Evolutionary conservation across 2,329 filamentous ascomycete genomes (phyloP).

Genomic region (Leptographium galeiforme): DNA sequence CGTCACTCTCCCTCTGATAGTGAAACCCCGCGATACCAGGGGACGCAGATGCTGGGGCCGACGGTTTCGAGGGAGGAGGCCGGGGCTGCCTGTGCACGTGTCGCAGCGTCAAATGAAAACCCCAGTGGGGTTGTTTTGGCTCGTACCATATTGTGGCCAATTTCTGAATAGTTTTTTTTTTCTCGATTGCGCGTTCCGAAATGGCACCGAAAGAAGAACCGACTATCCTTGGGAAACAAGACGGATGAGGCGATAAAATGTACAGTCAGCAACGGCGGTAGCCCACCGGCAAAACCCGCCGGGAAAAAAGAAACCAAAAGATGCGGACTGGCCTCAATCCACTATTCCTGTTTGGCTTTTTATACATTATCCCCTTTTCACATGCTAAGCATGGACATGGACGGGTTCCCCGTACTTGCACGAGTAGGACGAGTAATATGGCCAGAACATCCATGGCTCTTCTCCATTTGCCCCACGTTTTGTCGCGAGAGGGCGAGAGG

Average conservation of each 20-base stretch:
- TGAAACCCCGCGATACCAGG: not conserved
- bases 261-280: not conserved
- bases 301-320: not conserved
- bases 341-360: not conserved
- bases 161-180: not conserved
- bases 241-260: not conserved
- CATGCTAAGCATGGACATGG: not conserved
- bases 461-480: not conserved
- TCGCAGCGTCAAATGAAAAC: too few relatives aligned
- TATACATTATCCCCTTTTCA: constrained; percentile 1
- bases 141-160: not conserved
- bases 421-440: not conserved
- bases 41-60: not conserved
- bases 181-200: not conserved
- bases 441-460: not conserved
- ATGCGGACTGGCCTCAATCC: not conserved
- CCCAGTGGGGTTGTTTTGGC: too few relatives aligned
- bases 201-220: constrained; percentile 2
- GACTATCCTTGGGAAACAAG: not conserved
- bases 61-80: not conserved
- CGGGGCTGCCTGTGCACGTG: too few relatives aligned
- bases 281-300: not conserved
- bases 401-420: not conserved
- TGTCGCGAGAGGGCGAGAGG: constrained; percentile 1
- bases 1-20: not conserved